Evolutionary conservation across 768 basidiomycete genomes (phyloP), one percentile per base, ranked within the genome.

Genomic region (Mycena kentingensis): DNA sequence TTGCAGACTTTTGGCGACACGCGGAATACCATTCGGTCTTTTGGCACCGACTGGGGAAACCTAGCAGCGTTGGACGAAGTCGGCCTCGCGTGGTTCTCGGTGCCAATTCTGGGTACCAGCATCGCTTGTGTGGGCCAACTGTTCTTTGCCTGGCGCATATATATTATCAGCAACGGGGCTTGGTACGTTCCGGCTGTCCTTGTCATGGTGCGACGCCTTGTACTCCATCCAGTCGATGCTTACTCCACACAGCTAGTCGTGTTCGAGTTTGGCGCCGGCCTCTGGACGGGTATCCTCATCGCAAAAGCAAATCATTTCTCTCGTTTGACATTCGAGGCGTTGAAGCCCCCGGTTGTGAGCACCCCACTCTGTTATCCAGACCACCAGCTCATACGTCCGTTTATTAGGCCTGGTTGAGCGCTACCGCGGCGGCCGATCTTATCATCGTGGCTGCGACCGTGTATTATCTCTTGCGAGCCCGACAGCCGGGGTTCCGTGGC

Each of bases 381-480:
- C 5, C 21, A 18, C 22, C 27, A 21, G 25, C 22, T 8, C 5
- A 25, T 24, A 8, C 41, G 8, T 10, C 5, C 41, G 22, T 27
- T 1, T 19, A 21, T 21, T 29, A 65, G 64, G 46, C 60, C 4
- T 65, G 62, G 59, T 57, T 60, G 21, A 57, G 50, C 2, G 59
- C 55, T 3, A 60, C 57, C 10, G 64, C 64, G 2, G 16, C 54
- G 4, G 58, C 60, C n/a, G 60, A 65, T 32, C 22, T 65, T 27
- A 42, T 62, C 18, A 63, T 66, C 48, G 61, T 62, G 5, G 29
- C 51, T 5, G 54, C 52, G 22, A 64, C 60, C 46, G 49, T 55
- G 4, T 62, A 51, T 49, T 66, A 60, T 36, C 45, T 66, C 18
- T n/a, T 56, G 16, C 47, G 52, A 32, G 32, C 51, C 3, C 35